Evolutionary conservation across 2,329 filamentous ascomycete genomes (phyloP), one percentile per base, ranked within the genome.

Genomic region (Alternaria hordeiaustralica): DNA sequence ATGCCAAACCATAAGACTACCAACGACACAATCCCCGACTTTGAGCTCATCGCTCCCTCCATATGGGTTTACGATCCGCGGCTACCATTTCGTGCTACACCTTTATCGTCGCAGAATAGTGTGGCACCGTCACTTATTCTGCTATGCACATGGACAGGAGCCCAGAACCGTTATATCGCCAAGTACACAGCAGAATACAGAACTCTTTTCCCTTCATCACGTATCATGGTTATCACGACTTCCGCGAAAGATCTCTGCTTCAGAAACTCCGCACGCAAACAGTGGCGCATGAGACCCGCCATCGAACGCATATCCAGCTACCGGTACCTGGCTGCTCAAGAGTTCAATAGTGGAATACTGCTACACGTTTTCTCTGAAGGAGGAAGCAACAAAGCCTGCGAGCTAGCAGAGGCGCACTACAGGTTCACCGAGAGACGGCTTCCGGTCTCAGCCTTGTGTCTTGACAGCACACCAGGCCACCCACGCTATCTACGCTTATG

Each of bases 351-450:
- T n/a, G 50, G 64, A 23, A 70, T 74, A 15, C 55, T 73, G 13
- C 9, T 76, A 51, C 75, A 76, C 53, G 66, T 64, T 25, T 75
- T 75, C 56, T 77, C 75, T 2, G 74, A 76, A 61, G 75, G 75
- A 36, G 74, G 75, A 8, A 71, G 68, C 51, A 71, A 74, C 54
- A 76, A 77, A 55, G 68, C 71, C 4, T 71, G 68, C 43, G 71
- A 75, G 59, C 60, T 76, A 9, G 71, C 70, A 11, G 60, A 70
- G 44, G 70, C 66, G 26, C 72, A 75, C 58, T 59, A 59, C 21
- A 53, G 21, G 15, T 56, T 50, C 6, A 72, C 70, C 3, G 64
- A 67, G 13, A 61, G 49, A 11, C 49, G 67, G 6, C 59, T 77
- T 3, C 73, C 70, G 1, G 53, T 69, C 13, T 57, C 65, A 8